phyloP scores from a whole-genome alignment of 176 grass and related monocot species.

The Paspalum notatum region DNA sequence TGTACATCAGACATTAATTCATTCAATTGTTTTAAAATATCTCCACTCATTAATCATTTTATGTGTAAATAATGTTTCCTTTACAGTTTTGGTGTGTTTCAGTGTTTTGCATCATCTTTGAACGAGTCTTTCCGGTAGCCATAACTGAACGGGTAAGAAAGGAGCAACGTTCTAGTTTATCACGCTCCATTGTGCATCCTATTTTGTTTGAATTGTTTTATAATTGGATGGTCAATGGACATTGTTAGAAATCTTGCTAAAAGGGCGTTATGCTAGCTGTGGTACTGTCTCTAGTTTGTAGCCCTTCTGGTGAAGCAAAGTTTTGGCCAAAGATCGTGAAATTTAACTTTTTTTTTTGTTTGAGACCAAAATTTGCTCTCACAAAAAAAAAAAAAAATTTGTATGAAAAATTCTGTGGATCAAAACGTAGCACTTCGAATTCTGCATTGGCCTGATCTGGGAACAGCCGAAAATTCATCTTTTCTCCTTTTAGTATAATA shows the following conservation, averaged over 20 bases:
- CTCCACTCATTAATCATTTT: background rate
- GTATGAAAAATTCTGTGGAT: background rate
- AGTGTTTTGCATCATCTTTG: background rate
- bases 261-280: background rate
- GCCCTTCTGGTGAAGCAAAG: background rate
- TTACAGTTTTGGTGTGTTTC: background rate
- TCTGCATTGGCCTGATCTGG: background rate
- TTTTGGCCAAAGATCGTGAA: background rate
- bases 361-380: background rate
- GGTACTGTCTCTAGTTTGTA: background rate
- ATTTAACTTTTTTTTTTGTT: background rate
- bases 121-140: background rate
- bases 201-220: background rate
- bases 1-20: conserved; percentile 84
- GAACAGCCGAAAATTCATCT: too few species aligned
- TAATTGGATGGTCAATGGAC: background rate
- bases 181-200: background rate
- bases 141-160: background rate
- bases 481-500: too few species aligned
- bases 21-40: conserved; percentile 65
- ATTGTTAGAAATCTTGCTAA: background rate
- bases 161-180: background rate
- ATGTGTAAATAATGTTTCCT: background rate
- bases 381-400: too few species aligned
- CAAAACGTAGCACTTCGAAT: background rate